Base-by-base conservation (phyloP, 108 stramenopile species). In the Nitzschia putrida region DNA sequence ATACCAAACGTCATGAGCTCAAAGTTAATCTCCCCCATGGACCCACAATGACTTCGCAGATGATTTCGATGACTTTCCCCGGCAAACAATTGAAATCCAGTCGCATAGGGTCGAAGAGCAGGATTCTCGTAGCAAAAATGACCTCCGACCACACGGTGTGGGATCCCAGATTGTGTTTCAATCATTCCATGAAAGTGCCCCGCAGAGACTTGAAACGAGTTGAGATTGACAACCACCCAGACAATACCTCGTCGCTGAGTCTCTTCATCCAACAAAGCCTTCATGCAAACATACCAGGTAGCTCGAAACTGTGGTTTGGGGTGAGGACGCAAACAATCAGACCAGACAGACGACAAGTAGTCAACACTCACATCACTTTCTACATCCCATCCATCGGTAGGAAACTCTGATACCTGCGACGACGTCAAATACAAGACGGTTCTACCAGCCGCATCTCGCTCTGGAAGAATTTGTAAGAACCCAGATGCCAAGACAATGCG, bases 1-100 rank as follows among this genome's bases (percentile, higher is more conserved):
- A 75, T 75, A 21, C 74, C 74, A 61, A 52, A 75, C 16, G 74
- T 75, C 25, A 61, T 41, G 26, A 75, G 60, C 55, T 50, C 21
- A 63, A 75, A 75, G 13, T 42, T 37, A 38, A 56, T 61, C n/a
- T 75, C 60, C 9, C 52, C 25, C 9, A 29, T 58, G 2, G 24
- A 37, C 0, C 47, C 53, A 39, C 12, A 55, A 61, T 75, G 74
- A 12, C 34, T 24, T 22, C 74, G 57, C 2, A 67, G 41, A 12
- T 44, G 57, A 53, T 43, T 49, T 34, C 74, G 47, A 29, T 47
- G 7, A 21, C 42, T 38, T 20, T 66, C 38, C 14, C 37, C 42
- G 20, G 57, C 37, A 34, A 75, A 68, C 13, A 61, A 7, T 54
- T 61, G 69, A 43, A 55, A 51, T 0, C 64, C 66, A 0, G 60